Evolutionary conservation across 306 rosid genomes (phyloP), one percentile per base, ranked within the genome.

Genomic region (Rosa rugosa): DNA sequence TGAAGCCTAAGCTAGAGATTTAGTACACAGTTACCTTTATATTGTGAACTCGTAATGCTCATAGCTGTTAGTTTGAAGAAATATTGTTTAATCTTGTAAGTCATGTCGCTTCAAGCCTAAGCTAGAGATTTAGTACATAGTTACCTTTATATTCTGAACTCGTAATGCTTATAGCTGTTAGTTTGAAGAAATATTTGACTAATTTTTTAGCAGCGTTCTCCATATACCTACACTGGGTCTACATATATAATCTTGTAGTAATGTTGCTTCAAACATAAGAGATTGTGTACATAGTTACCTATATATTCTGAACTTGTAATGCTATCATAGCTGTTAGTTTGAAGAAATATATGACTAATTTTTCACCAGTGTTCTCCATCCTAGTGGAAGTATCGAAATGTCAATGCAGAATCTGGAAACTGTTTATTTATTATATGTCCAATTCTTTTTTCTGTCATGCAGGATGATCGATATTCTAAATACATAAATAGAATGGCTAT

Each of bases 381-480:
- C 25, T 69, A 51, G 44, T 57, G 72, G 14, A 47, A 23, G 8
- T 50, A 41, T 68, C 4, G 42, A 41, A 13, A 40, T 41, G 50
- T 40, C 11, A 10, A 41, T 68, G 50, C 47, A 18, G 12, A 18
- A 6, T 79, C 51, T 59, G 38, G 36, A 38, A 63, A 73, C 41
- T 49, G 71, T 41, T 16, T 6, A 50, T 44, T 36, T 8, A 54
- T n/a, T 64, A 34, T 56, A 11, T 75, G 1, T 71, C 27, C 27
- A 14, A 12, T 57, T 41, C 44, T 72, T 62, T 34, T 56, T 36
- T 66, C 8, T 77, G n/a, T 27, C 36, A 46, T 87, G 83, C 90
- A 94, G 98, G 98, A 94, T 83, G 97, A 89, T n/a, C 97, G 97
- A 44, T 94, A 94, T 85, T 86, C 94, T 53, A 87, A 87, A 84